Evolutionary conservation across 2,329 filamentous ascomycete species (phyloP).

Genomic region (Rutstroemia sp.): DNA sequence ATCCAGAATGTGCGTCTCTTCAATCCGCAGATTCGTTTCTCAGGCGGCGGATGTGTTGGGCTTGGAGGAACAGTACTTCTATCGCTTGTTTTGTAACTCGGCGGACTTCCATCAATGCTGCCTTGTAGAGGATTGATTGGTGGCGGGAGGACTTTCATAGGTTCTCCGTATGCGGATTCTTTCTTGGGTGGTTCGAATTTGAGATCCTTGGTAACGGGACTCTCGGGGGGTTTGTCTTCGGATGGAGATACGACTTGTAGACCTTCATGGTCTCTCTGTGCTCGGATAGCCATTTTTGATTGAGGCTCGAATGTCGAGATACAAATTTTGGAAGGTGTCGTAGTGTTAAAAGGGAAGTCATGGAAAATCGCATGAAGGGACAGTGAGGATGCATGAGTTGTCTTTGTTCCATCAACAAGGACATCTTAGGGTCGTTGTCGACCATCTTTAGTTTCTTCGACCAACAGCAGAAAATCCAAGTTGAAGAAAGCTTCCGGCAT

Average conservation of each 20-base stretch:
- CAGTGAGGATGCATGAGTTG: no score
- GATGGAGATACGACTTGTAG: not conserved
- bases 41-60: not conserved
- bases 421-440: no score
- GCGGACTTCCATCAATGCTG: not conserved
- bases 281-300: not conserved
- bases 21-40: not conserved
- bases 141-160: not conserved
- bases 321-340: no score
- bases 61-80: not conserved
- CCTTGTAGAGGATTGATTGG: not conserved
- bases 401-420: not conserved
- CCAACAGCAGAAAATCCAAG: no score
- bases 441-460: no score
- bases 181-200: constrained; percentile 1
- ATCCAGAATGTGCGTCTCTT: constrained; percentile 1
- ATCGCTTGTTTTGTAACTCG: not conserved
- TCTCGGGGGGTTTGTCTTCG: not conserved
- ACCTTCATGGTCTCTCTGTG: constrained; percentile 5
- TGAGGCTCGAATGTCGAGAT: not conserved
- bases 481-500: no score
- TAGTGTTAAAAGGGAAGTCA: not conserved
- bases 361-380: no score
- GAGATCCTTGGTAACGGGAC: not conserved
- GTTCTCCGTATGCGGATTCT: not conserved